Base-by-base conservation (phyloP, 768 basidiomycete species). In the Amanita muscaria region DNA sequence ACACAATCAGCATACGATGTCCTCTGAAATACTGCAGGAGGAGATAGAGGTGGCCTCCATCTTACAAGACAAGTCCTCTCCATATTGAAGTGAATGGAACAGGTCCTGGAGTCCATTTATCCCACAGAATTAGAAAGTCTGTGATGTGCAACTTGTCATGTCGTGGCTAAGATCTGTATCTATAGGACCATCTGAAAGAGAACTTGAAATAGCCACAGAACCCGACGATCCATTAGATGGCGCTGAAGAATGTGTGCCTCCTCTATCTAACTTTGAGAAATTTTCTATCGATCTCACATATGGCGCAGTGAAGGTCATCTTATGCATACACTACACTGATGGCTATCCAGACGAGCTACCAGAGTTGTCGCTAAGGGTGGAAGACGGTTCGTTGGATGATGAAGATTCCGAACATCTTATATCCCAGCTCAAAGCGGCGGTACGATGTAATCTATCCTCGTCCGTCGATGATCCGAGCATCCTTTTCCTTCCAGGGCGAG, bases 51-150 rank as follows among this genome's bases (percentile, higher is more conserved):
- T 93, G 56, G 51, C 34, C 42, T 33, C 44, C 45, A 30, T 31
- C 22, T 34, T 36, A 39, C 44, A 31, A 19, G 11, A 42, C 24
- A 32, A 30, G 48, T 27, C 51, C 24, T 12, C 40, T 52, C 43
- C 49, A 49, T 40, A 48, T 47, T 46, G 29, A 51, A 24, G 12
- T 25, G 50, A 16, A 31, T 37, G 30, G 37, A 40, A 15, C 56
- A 94, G 86, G 91, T 96, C 21, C 75, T 97, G 53, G 91, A 94
- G 66, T 83, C 90, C 2, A 98, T 98, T 61, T 98, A 94, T 62
- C 90, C 94, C 4, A 83, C 88, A 52, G 94, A 98, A 63, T 69
- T 96, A 47, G 76, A 83, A 57, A 86, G 93, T 96, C 68, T 59
- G 91, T 86, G 51, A 53, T 14, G 22, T 22, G n/a, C 18, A 33